Conservation (phyloP, 352 stramenopile species). For the Phytophthora quininea region DNA sequence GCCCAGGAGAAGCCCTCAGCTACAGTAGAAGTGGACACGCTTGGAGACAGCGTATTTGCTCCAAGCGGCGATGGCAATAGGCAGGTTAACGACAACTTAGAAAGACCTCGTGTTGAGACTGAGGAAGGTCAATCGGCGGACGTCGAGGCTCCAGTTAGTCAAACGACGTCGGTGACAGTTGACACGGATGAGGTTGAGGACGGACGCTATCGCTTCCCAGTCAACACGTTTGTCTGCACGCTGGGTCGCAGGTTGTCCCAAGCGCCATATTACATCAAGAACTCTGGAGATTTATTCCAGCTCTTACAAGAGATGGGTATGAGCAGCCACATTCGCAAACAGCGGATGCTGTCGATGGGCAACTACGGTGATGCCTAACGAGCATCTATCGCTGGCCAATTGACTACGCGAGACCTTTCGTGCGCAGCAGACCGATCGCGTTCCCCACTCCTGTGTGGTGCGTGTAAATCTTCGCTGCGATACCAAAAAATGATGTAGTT, state of each 20-base stretch:
- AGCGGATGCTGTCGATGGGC: slow-evolving; percentile 68
- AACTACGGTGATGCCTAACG: slow-evolving; percentile 32
- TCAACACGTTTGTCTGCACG: slow-evolving; percentile 88
- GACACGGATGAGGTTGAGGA: slow-evolving; percentile 50
- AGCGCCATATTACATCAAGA: slow-evolving; percentile 89
- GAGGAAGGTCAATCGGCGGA: too few relatives aligned
- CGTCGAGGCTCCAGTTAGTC: slow-evolving; percentile 23
- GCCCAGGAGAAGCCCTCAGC: slow-evolving; percentile 14
- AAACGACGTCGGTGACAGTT: slow-evolving; percentile 34
- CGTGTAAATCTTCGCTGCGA: slow-evolving; percentile 73
- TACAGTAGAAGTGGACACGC: too few relatives aligned
- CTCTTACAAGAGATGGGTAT: slow-evolving; percentile 86
- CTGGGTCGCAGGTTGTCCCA: slow-evolving; percentile 82
- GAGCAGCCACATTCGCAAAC: slow-evolving; percentile 78
- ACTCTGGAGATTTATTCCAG: slow-evolving; percentile 85
- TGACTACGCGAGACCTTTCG: slow-evolving; percentile 61
- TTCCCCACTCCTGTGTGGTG: slow-evolving; percentile 70
- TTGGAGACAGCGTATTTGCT: too few relatives aligned
- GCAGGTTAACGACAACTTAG: too few relatives aligned
- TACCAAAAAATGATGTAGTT: slow-evolving; percentile 8
- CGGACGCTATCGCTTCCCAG: slow-evolving; percentile 68
- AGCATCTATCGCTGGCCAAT: too few relatives aligned
- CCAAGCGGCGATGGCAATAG: too few relatives aligned
- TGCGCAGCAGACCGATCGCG: slow-evolving; percentile 72
- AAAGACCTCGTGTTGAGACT: too few relatives aligned